These are phyloP conservation scores for Trypanosoma vivax DNA, from an alignment of 208 protist species.

Conservation along the genomic window DNA sequence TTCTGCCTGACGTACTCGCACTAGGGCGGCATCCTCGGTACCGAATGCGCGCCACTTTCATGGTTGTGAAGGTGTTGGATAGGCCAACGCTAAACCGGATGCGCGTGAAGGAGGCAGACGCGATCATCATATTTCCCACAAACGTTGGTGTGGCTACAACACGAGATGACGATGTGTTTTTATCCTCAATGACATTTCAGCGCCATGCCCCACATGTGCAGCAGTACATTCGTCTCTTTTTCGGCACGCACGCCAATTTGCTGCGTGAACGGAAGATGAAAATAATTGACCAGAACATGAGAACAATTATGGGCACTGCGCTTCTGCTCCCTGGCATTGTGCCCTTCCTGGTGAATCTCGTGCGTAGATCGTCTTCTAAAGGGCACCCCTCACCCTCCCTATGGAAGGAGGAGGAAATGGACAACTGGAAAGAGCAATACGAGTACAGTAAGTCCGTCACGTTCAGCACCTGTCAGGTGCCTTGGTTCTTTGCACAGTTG, in stretches of 20 bases:
- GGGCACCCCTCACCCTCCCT: conserved; percentile 41
- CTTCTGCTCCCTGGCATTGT: conserved; percentile 76
- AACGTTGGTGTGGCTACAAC: conserved; percentile 60
- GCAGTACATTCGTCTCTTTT: conserved; percentile 79
- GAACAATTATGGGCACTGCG: conserved; percentile 74
- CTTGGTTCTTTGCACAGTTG: conserved; percentile 41
- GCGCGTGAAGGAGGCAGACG: conserved; percentile 51
- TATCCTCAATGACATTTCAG: conserved; percentile 75
- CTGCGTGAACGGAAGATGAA: conserved; percentile 45
- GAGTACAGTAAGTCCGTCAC: conserved; percentile 74
- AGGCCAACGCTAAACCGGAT: conserved; percentile 51
- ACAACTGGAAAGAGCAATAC: conserved; percentile 76
- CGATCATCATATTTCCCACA: conserved; percentile 68
- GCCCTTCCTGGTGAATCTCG: conserved; percentile 82
- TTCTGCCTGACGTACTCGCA: conserved; percentile 48
- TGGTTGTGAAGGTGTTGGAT: conserved; percentile 59
- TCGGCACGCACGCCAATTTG: conserved; percentile 68
- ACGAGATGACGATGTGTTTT: conserved; percentile 81
- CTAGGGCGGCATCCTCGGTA: conserved; percentile 79
- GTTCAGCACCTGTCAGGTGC: conserved; percentile 56
- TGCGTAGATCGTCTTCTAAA: conserved; percentile 54
- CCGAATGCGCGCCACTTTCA: conserved; percentile 63
- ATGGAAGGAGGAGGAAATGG: conserved; percentile 42
- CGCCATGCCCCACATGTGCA: conserved; percentile 56
- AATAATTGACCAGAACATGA: conserved; percentile 78